Base-by-base conservation (phyloP, 1,284 basidiomycete genomes). In the Stygiomarasmius scandens region DNA sequence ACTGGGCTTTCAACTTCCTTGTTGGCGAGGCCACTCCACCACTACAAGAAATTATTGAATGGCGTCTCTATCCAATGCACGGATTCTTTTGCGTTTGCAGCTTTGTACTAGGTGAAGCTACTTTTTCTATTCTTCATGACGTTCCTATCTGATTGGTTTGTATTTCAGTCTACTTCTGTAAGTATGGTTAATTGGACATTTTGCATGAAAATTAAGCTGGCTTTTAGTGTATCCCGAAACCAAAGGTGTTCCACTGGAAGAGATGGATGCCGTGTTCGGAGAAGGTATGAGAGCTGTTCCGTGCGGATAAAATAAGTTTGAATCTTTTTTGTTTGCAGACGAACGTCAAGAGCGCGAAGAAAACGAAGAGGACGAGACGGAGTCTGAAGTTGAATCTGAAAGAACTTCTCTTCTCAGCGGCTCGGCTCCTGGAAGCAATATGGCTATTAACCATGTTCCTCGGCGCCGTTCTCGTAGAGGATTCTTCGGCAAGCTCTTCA, bases 31-130 rank as follows among this genome's bases (percentile, higher is more conserved):
- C 87, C 44, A 98, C 96, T 0, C 96, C 96, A 1, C 81, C 89
- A 49, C 77, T 98, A 50, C 95, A 98, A 75, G 93, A 96, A 62
- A 74, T 83, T 38, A 98, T 99, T 64, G 83, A 84, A 32, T 99
- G 96, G 96, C 83, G 92, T 52, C 75, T 98, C 53, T 98, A 98
- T 74, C 92, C 93, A 0, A 95, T 99, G 92, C 95, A 97, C 66
- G 95, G 92, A 11, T 95, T 95, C 75, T 96, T 96, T 76, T 96
- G 95, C 71, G 83, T 85, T 14, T 87, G 89, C 68, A 94, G 93
- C 64, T 95, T 97, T 68, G 78, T 95, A 38, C 75, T 95, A 25
- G 89, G 86, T 84, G 64, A 67, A 78, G 74, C 27, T 44, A 61
- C 1, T 22, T 49, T 36, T 16, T 44, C 20, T 19, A 32, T 12